phyloP scores from a whole-genome alignment of 805 yeast genomes.

The Nakazawaea wickerhamii region DNA sequence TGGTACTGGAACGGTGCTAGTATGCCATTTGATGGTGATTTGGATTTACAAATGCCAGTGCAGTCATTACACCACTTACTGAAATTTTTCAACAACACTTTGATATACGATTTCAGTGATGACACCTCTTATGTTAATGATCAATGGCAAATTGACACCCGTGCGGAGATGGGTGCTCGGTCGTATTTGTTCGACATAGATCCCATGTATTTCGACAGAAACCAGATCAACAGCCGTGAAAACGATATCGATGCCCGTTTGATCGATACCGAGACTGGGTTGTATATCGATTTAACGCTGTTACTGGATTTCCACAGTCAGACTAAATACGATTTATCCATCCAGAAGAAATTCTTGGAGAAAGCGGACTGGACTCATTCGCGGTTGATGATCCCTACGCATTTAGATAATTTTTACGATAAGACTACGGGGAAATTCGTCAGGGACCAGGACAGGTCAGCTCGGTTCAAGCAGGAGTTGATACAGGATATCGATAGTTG shows the following conservation, averaged over 20 bases:
- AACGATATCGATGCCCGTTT: slow-evolving; percentile 58
- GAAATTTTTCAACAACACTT: slow-evolving; percentile 35
- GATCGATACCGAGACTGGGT: slow-evolving; percentile 53
- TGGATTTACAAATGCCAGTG: slow-evolving; percentile 55
- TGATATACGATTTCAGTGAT: slow-evolving; percentile 32
- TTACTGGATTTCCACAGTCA: slow-evolving; percentile 29
- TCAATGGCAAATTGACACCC: slow-evolving; percentile 36
- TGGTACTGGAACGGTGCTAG: slow-evolving; percentile 55
- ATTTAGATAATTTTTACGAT: slow-evolving; percentile 5
- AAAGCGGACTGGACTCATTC: slow-evolving; percentile 9
- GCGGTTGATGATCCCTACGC: slow-evolving; percentile 8
- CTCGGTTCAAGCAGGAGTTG: background rate
- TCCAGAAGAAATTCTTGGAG: slow-evolving; percentile 8
- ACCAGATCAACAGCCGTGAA: slow-evolving; percentile 38
- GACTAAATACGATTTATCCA: background rate
- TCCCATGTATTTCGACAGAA: slow-evolving; percentile 31
- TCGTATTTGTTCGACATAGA: slow-evolving; percentile 10
- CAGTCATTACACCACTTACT: slow-evolving; percentile 26
- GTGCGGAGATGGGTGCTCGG: slow-evolving; percentile 21
- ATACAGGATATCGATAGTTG: background rate
- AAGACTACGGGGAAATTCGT: background rate
- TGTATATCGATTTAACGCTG: slow-evolving; percentile 58
- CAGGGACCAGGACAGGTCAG: slow-evolving; percentile 1
- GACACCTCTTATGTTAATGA: slow-evolving; percentile 44
- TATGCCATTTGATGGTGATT: slow-evolving; percentile 58